Evolutionary conservation across 257 asterid genomes (phyloP), one percentile per base, ranked within the genome.

Genomic region (Forsythia viridissima): DNA sequence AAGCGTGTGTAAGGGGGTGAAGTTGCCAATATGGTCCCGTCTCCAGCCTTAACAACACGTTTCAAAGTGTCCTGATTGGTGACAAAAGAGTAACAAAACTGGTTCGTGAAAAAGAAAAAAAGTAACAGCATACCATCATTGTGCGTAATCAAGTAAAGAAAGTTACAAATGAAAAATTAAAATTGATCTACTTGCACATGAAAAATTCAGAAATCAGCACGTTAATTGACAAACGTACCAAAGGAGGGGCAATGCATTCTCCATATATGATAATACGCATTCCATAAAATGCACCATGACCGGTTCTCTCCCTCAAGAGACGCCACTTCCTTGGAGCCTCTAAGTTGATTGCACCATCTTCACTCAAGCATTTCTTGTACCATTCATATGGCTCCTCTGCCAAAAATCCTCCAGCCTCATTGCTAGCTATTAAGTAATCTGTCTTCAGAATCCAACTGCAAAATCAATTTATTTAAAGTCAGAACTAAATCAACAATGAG

Each of bases 281-380:
- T 77, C 96, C 97, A 81, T 92, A 82, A 82, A 95, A 88, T 36
- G 98, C 99, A 6, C 99, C 97, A 80, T 85, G 99, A 68, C 98
- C 95, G 8, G 97, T 93, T 86, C 83, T 93, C 87, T 93, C 93
- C 89, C 88, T 90, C 73, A 87, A 68, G 34, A 90, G 92, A 3
- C 98, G 97, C 99, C 99, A 95, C 77, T 93, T 95, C 77, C 97
- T 82, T 30, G 99, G 99, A 77, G 98, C 99, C 73, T 91, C 96
- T 78, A 95, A 85, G 94, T 91, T 90, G 87, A 93, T 91, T 2
- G 98, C 93, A 30, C 98, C 97, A 79, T 95, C 99, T 84, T 92
- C 97, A 12, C 90, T 92, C 82, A 93, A 83, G 85, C 94, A 83
- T 76, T 89, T 90, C 85, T 85, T 88, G 72, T 93, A 87, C 98